Percentiles rank a stretch among this genome's conserved stretches.
Conservation (phyloP, 208 protist species). For the Perkinsela sp. region DNA sequence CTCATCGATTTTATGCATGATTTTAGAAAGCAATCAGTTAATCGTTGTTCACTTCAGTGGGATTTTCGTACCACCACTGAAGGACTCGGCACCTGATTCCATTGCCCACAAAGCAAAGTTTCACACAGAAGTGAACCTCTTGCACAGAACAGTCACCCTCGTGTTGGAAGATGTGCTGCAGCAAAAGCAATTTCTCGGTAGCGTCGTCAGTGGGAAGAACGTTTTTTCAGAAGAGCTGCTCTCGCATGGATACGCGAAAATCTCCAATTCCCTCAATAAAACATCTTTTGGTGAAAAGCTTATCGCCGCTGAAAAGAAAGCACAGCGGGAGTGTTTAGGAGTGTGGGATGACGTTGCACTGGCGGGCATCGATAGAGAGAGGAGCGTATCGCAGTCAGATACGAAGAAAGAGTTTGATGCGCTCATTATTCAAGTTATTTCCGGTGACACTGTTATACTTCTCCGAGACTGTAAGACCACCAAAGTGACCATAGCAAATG, state of each 20-base stretch:
- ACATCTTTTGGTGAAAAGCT: constrained; percentile 14
- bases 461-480: constrained; percentile 14
- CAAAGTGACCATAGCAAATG: constrained; percentile 28
- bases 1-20: constrained; percentile 15
- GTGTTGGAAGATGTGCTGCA: constrained; percentile 31
- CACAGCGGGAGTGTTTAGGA: constrained; percentile 14
- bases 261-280: constrained; percentile 18
- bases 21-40: constrained; percentile 17
- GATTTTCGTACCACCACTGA: constrained; percentile 23
- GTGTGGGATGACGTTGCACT: constrained; percentile 23
- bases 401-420: constrained; percentile 14
- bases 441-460: constrained; percentile 39
- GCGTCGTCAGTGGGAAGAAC: constrained; percentile 35
- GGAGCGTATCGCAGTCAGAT: neutral
- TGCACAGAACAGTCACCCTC: constrained; percentile 44
- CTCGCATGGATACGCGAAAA: constrained; percentile 23
- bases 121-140: constrained; percentile 29
- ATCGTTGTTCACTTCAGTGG: constrained; percentile 38
- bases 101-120: constrained; percentile 15
- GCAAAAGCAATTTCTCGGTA: constrained; percentile 37
- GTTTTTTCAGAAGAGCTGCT: constrained; percentile 55
- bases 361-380: constrained; percentile 2
- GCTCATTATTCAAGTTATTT: constrained; percentile 33
- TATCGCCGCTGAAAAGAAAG: constrained; percentile 17
- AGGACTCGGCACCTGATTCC: constrained; percentile 8